Evolutionary conservation across 202 grass and related monocot species (phyloP), one percentile per base, ranked within the genome.

Genomic region (Panicum hallii): DNA sequence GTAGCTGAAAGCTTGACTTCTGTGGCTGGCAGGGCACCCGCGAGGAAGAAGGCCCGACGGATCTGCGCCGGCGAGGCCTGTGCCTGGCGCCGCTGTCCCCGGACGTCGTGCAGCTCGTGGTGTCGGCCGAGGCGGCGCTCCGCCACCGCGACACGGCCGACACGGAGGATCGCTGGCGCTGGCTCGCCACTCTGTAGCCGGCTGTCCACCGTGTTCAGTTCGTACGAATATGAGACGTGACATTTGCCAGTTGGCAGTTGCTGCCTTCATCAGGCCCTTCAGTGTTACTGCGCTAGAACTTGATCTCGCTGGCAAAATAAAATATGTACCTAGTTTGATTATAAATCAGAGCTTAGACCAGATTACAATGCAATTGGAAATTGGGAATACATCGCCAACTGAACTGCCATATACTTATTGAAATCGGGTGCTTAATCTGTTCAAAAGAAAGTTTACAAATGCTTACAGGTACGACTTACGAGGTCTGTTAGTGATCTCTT

Each of bases 41-140:
- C 50, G 87, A 84, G 20, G 68, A 75, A 43, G 56, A 63, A 3
- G 53, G 61, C 22, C 34, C 75, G 43, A 11, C 57, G n/a, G 78
- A 77, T 28, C 91, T 97, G 69, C 88, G 49, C 43, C 87, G 81
- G 32, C 89, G 86, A 87, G 92, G 94, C 28, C 82, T 97, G 26
- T 97, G 94, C 77, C 58, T 97, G 22, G 83, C 83, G 56, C 88
- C 86, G 10, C 42, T 97, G 38, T 89, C 90, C 14, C 78, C 84
- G 47, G 86, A 83, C 57, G 70, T 92, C 4, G 71, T 80, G 54
- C 72, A 76, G 58, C 88, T 97, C 16, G 58, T 80, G 30, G 60
- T 70, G 52, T 56, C 82, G 40, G 54, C 79, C 69, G 89, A 79
- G 66, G 48, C 58, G n/a, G 45, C 40, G 64, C 73, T 67, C 52